Conservation (phyloP, 2,329 filamentous ascomycete genomes). For the Penicillium polonicum region DNA sequence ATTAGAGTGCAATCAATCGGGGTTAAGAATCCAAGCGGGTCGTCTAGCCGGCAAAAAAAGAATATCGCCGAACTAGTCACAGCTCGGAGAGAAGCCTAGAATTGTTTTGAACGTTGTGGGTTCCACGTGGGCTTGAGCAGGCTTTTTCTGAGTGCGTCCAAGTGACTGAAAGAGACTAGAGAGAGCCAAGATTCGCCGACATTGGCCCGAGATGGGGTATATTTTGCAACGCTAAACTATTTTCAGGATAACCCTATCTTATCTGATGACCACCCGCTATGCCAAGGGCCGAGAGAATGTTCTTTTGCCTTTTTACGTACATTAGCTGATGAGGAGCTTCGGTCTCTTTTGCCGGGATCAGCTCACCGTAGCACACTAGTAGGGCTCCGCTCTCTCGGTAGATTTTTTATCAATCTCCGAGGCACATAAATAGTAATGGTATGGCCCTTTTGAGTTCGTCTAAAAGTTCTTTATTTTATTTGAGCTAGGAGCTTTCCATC, state of each 20-base stretch:
- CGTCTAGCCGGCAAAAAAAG: neutral
- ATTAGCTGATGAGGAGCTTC: neutral
- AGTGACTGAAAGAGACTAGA: neutral
- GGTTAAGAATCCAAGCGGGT: neutral
- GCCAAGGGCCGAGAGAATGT: neutral
- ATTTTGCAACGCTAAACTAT: neutral
- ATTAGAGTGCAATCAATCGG: neutral
- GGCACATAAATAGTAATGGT: neutral
- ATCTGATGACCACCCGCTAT: constrained; percentile 12
- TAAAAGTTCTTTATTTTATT: neutral
- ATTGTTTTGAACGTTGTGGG: too few species aligned
- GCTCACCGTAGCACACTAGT: neutral
- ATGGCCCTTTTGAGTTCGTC: neutral
- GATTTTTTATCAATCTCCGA: constrained; percentile 9
- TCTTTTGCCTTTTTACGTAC: neutral
- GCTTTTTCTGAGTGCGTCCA: neutral
- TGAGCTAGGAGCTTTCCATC: neutral
- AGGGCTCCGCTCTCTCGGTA: neutral
- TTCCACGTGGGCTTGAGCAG: neutral
- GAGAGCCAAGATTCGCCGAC: constrained; percentile 11
- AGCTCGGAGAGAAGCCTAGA: neutral
- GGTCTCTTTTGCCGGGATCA: neutral
- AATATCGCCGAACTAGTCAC: neutral
- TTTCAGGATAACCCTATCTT: constrained; percentile 7
- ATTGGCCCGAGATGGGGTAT: neutral